Evolutionary conservation across 2,329 filamentous ascomycete genomes (phyloP).

Genomic region (Pyrenophora tritici-repentis): DNA sequence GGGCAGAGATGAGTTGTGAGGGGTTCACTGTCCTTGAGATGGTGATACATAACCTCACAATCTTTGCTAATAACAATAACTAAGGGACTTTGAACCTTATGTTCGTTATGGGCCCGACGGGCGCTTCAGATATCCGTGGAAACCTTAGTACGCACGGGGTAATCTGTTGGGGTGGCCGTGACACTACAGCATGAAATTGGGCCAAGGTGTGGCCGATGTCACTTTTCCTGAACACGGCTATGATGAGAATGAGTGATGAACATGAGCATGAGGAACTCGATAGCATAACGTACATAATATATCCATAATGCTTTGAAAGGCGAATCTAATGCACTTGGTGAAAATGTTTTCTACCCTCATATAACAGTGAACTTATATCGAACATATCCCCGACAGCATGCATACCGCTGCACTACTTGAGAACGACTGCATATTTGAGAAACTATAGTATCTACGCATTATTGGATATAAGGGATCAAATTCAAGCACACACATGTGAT

Average conservation of each 20-base stretch:
- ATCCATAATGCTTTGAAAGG: too few species aligned
- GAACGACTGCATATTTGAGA: too few species aligned
- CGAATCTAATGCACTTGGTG: too few species aligned
- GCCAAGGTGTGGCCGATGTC: too few species aligned
- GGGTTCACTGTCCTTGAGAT: background rate
- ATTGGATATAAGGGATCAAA: too few species aligned
- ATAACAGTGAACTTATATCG: too few species aligned
- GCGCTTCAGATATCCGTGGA: slow-evolving; percentile 42
- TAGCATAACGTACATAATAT: background rate
- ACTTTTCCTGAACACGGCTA: background rate
- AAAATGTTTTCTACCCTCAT: too few species aligned
- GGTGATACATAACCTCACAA: slow-evolving; percentile 2
- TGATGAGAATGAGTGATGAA: background rate
- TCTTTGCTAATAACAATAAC: slow-evolving; percentile 11
- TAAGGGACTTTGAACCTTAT: slow-evolving; percentile 15
- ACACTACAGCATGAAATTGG: background rate
- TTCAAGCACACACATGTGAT: too few species aligned
- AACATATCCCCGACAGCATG: too few species aligned
- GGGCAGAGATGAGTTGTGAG: slow-evolving; percentile 42
- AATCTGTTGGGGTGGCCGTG: slow-evolving; percentile 39
- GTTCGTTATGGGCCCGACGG: slow-evolving; percentile 18
- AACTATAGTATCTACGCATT: too few species aligned
- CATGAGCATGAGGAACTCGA: background rate
- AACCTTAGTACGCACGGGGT: slow-evolving; percentile 41
- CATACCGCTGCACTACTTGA: too few species aligned